These are phyloP conservation scores for Mortierella sp. DNA, from an alignment of 371 early-diverging fungal genomes.

Conservation along the genomic window DNA sequence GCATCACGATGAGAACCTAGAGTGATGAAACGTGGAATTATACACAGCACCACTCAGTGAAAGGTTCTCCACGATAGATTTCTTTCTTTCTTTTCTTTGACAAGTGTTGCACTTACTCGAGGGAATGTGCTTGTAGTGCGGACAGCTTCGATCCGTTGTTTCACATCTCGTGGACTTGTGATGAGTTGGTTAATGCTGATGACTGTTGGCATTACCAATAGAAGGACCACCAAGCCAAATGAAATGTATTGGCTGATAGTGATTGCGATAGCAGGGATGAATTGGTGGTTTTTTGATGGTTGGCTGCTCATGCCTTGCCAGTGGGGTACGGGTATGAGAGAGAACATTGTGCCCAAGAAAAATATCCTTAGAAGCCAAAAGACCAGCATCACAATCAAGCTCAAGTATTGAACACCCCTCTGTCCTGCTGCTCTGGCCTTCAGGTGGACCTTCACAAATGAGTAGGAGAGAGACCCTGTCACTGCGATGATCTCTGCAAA, in stretches of 20 bases:
- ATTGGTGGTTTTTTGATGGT: slow-evolving; percentile 8
- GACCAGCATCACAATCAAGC: slow-evolving; percentile 20
- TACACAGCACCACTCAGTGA: too few species aligned
- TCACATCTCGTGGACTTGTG: slow-evolving; percentile 24
- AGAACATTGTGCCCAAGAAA: slow-evolving; percentile 28
- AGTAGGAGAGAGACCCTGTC: slow-evolving; percentile 27
- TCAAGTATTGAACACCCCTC: slow-evolving; percentile 24
- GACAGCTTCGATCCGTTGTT: slow-evolving; percentile 24
- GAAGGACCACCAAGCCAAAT: slow-evolving; percentile 14
- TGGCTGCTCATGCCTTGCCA: slow-evolving; percentile 18
- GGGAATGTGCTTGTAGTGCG: slow-evolving; percentile 27
- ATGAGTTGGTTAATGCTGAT: slow-evolving; percentile 24
- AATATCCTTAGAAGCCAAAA: slow-evolving; percentile 12
- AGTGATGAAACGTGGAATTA: neutral
- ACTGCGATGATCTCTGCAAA: slow-evolving; percentile 30
- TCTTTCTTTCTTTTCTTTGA: neutral
- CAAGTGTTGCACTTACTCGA: slow-evolving; percentile 9
- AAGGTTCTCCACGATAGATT: neutral
- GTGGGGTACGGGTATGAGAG: slow-evolving; percentile 25
- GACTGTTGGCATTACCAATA: slow-evolving; percentile 24
- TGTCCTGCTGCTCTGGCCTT: slow-evolving; percentile 24
- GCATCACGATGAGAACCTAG: slow-evolving; percentile 38
- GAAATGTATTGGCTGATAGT: slow-evolving; percentile 16
- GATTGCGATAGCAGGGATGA: slow-evolving; percentile 11
- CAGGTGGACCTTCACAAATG: slow-evolving; percentile 30